A percentile compares a stretch with the other conserved stretches of the same genome.
Conservation (phyloP, 2,329 filamentous ascomycete species). For the Pseudogymnoascus sp. region DNA sequence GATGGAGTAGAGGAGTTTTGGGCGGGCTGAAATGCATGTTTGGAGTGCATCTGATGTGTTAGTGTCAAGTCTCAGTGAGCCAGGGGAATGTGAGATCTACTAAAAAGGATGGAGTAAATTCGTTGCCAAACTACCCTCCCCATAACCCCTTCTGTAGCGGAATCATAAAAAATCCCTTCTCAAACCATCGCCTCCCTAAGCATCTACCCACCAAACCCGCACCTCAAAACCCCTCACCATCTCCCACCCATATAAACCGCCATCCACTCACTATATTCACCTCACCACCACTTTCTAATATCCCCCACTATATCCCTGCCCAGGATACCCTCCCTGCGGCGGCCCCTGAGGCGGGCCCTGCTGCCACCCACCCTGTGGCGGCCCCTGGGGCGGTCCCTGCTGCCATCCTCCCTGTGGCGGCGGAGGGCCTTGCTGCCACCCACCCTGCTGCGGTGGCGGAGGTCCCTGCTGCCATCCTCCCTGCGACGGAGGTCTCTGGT, state of each 20-base stretch:
- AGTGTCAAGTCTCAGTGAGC: neutral
- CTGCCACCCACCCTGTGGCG: constrained; percentile 23
- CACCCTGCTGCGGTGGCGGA: constrained; percentile 19
- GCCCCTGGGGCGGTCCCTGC: constrained; percentile 20
- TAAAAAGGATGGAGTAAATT: neutral
- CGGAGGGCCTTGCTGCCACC: constrained; percentile 16
- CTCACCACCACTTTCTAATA: neutral
- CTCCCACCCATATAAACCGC: neutral
- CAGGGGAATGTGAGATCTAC: neutral
- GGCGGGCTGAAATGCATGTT: neutral
- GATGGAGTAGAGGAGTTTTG: constrained; percentile 2
- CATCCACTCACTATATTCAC: neutral
- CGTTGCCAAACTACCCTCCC: neutral
- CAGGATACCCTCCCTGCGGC: constrained; percentile 22
- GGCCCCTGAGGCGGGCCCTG: constrained; percentile 22
- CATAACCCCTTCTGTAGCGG: neutral
- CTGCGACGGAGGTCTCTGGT: constrained; percentile 26
- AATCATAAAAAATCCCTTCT: neutral
- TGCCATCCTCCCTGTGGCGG: constrained; percentile 21
- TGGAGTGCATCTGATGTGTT: neutral
- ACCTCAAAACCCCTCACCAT: neutral
- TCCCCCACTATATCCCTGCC: constrained; percentile 24
- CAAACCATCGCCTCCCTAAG: neutral
- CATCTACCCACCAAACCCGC: neutral
- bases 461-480: constrained; percentile 17